Conservation (phyloP, 768 basidiomycete genomes). For the Russula sp. region DNA sequence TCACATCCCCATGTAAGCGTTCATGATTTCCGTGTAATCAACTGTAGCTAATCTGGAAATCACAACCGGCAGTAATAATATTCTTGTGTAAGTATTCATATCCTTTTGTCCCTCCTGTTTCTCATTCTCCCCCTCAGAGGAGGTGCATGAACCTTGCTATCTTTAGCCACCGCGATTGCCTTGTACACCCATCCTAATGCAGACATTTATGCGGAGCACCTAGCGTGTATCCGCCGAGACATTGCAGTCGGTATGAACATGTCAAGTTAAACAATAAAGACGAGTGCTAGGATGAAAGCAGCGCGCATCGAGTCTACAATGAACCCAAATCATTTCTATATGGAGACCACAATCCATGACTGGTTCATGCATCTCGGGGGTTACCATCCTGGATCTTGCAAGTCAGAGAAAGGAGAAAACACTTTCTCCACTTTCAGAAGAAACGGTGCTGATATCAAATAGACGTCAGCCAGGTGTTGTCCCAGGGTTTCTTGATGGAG, state of each 20-base stretch:
- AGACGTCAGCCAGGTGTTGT: neutral
- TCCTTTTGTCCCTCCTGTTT: neutral
- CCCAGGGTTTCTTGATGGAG: neutral
- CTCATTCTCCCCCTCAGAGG: constrained; percentile 45
- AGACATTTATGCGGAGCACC: neutral
- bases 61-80: constrained; percentile 71
- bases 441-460: neutral
- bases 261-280: neutral
- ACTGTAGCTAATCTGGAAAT: constrained; percentile 22
- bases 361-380: neutral
- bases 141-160: constrained; percentile 49
- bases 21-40: constrained; percentile 1
- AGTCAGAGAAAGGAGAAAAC: neutral
- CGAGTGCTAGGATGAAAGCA: neutral
- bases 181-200: constrained; percentile 20
- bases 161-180: neutral
- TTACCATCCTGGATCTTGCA: neutral
- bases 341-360: neutral
- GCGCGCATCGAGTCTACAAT: neutral
- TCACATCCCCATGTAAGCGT: constrained; percentile 92
- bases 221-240: neutral
- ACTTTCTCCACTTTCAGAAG: neutral
- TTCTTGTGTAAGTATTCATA: constrained; percentile 76
- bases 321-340: neutral
- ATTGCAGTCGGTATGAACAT: neutral